Evolutionary conservation across 208 protist species (phyloP), one percentile per base, ranked within the genome.

Genomic region (Strigomonas galati): DNA sequence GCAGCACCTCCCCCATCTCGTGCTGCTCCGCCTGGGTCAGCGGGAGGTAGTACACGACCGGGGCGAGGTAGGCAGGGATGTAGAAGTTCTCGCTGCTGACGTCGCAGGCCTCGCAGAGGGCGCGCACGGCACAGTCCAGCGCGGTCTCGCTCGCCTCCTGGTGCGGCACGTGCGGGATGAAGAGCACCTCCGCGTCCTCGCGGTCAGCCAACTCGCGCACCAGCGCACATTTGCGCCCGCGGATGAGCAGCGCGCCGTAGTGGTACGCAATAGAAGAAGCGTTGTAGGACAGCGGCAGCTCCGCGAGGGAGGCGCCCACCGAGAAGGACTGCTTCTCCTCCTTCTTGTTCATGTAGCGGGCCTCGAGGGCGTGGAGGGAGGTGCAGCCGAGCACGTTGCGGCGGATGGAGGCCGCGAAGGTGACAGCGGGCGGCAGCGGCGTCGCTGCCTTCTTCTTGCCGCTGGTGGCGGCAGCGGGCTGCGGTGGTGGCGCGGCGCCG

Each of bases 81-180:
- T 86, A 91, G 65, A 94, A 91, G 68, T 89, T 94, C 66, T 92
- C 85, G 49, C 76, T 74, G 74, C 85, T 94, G 32, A 92, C 75
- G n/a, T 94, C 85, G 62, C 78, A 91, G 52, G 67, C 67, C 27
- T 89, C 82, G 61, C 89, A 94, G 19, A 91, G 62, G 7, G 89
- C 89, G 15, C 79, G 74, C 51, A 87, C 70, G 12, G 89, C 85
- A 62, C 82, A 91, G 24, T 94, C 80, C 55, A 87, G 70, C 30
- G 62, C 64, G 10, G 70, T 78, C 66, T 90, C 78, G 26, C 70
- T 59, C 0, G 63, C 17, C 26, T 76, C 67, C 24, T 9, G 62
- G 65, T 86, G 83, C 3, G 75, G 71, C 2, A 67, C 46, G 32
- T 28, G 62, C 3, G 89, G 89, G 35, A 94, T 68, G 21, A 52